These are phyloP conservation scores for Hyaloscypha bicolor DNA, from an alignment of 495 filamentous ascomycete species.

Conservation along the genomic window DNA sequence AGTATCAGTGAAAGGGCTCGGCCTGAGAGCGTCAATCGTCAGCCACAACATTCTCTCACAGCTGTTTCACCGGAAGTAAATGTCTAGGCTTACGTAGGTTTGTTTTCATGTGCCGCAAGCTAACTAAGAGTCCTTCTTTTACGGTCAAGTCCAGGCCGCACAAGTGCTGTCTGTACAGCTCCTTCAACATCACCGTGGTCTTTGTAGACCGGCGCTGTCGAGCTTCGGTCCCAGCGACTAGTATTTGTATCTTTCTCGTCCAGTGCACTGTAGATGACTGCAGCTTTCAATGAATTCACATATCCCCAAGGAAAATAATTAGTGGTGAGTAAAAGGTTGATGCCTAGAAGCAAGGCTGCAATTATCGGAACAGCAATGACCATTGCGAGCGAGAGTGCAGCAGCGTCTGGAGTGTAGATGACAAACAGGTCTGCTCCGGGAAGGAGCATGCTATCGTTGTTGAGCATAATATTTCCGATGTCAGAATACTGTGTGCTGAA, in stretches of 20 bases:
- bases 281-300: constrained; percentile 6
- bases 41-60: constrained; percentile 2
- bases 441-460: constrained; percentile 14
- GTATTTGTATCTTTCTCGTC: background rate
- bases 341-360: constrained; percentile 16
- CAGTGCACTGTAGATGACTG: constrained; percentile 5
- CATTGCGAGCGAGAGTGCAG: constrained; percentile 36
- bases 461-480: constrained; percentile 26
- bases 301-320: constrained; percentile 11
- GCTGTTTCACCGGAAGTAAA: constrained; percentile 1
- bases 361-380: constrained; percentile 37
- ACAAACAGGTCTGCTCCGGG: constrained; percentile 38
- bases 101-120: constrained; percentile 27
- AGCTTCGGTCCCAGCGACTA: background rate
- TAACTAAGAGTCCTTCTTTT: constrained; percentile 33
- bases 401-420: constrained; percentile 38
- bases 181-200: background rate
- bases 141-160: background rate
- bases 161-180: background rate
- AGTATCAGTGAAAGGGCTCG: background rate
- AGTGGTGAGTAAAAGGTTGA: constrained; percentile 5
- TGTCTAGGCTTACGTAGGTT: constrained; percentile 1
- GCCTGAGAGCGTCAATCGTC: constrained; percentile 1
- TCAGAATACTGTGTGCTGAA: constrained; percentile 23
- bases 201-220: constrained; percentile 4